A percentile compares a stretch with the other conserved stretches of the same genome.
Evolutionary conservation across 371 early-diverging fungal species (phyloP).

Genomic region (Zychaea mexicana): DNA sequence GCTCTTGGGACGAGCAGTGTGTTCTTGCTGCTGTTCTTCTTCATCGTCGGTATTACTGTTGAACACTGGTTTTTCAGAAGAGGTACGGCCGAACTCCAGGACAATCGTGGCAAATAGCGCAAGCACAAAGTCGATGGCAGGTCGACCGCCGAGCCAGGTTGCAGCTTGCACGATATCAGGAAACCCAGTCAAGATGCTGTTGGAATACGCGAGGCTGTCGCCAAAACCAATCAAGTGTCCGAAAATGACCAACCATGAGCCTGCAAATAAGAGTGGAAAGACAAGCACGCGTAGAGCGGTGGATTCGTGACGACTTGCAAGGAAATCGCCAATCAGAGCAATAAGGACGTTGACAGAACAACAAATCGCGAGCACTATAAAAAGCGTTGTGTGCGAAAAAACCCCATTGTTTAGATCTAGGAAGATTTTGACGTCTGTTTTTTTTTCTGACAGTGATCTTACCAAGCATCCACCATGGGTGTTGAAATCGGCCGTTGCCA

Average conservation of each 20-base stretch:
- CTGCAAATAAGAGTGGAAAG: constrained; percentile 33
- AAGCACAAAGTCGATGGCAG: constrained; percentile 32
- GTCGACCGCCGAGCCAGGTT: constrained; percentile 25
- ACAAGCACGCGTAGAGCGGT: constrained; percentile 20
- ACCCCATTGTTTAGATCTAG: constrained; percentile 1
- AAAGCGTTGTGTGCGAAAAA: not conserved
- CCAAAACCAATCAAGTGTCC: constrained; percentile 23
- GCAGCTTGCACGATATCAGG: constrained; percentile 30
- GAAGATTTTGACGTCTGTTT: no score
- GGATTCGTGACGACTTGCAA: not conserved
- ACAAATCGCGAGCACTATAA: not conserved
- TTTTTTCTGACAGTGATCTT: no score
- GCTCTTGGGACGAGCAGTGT: not conserved
- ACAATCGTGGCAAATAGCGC: constrained; percentile 28
- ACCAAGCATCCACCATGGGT: constrained; percentile 14
- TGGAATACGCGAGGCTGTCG: constrained; percentile 25
- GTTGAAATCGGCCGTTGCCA: constrained; percentile 14
- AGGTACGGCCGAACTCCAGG: constrained; percentile 17
- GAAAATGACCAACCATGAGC: constrained; percentile 20
- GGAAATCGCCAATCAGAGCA: not conserved
- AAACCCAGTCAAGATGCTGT: constrained; percentile 21
- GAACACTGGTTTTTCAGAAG: not conserved
- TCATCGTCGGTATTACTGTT: not conserved
- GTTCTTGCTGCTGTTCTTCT: not conserved
- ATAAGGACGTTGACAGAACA: not conserved